These are phyloP conservation scores for Haberlea rhodopensis DNA, from an alignment of 257 asterid genomes.

Conservation along the genomic window DNA sequence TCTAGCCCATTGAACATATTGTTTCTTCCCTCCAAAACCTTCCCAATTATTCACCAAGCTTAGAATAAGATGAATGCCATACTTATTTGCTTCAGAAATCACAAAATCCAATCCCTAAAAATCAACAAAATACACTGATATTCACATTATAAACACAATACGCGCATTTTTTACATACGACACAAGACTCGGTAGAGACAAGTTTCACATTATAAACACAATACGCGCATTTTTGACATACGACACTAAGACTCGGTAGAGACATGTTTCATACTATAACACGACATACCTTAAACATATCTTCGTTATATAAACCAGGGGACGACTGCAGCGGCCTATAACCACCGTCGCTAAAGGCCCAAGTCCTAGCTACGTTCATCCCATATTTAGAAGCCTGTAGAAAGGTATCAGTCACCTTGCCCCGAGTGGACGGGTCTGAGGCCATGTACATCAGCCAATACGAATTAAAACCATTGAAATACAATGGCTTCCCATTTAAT, in stretches of 20 bases:
- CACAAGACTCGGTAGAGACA: too few relatives aligned
- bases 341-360: conserved; percentile 72
- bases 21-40: conserved; percentile 46
- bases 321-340: conserved; percentile 41
- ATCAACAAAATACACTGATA: background rate
- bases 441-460: conserved; percentile 66
- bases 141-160: background rate
- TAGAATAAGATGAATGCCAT: conserved; percentile 42
- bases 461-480: conserved; percentile 56
- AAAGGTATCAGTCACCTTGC: conserved; percentile 41
- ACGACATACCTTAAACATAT: conserved; percentile 46
- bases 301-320: conserved; percentile 45
- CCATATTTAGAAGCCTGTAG: conserved; percentile 43
- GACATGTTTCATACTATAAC: too few relatives aligned
- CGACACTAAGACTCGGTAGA: too few relatives aligned
- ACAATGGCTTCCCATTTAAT: conserved; percentile 38
- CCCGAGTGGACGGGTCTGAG: conserved; percentile 38
- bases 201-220: too few relatives aligned
- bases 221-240: too few relatives aligned
- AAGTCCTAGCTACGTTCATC: conserved; percentile 51
- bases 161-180: too few relatives aligned
- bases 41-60: conserved; percentile 49
- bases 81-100: conserved; percentile 46
- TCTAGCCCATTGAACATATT: conserved; percentile 55
- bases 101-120: conserved; percentile 50